phyloP scores from a whole-genome alignment of 352 stramenopile species.

The Globisporangium middletonii region DNA sequence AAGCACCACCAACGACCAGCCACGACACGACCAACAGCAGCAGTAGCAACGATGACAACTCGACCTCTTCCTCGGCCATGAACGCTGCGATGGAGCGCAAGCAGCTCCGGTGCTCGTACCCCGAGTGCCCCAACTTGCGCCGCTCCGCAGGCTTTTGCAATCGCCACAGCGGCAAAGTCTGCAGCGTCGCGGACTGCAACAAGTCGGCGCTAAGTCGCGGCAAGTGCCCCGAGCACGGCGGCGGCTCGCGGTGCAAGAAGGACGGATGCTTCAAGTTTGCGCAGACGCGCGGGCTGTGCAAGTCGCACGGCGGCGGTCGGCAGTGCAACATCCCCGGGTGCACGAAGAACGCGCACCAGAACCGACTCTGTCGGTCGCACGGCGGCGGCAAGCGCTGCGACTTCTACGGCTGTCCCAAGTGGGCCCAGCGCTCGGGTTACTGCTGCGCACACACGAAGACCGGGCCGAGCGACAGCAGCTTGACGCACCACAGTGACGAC shows the following conservation, averaged over 20 bases:
- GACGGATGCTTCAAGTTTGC: conserved; percentile 84
- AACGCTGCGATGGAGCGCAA: conserved; percentile 29
- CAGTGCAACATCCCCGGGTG: conserved; percentile 72
- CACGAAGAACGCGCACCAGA: conserved; percentile 82
- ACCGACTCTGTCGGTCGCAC: conserved; percentile 75
- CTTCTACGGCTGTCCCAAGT: conserved; percentile 74
- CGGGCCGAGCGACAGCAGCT: conserved; percentile 15
- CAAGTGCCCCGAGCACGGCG: conserved; percentile 82
- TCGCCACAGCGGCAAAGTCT: conserved; percentile 76
- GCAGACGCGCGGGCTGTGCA: conserved; percentile 76
- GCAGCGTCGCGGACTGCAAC: conserved; percentile 55
- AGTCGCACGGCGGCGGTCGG: conserved; percentile 75
- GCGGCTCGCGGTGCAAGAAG: conserved; percentile 78
- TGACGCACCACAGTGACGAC: not conserved
- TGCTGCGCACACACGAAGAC: conserved; percentile 82
- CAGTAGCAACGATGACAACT: conserved; percentile 6
- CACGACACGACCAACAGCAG: conserved; percentile 5
- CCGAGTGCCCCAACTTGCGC: conserved; percentile 69
- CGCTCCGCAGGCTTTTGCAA: conserved; percentile 78
- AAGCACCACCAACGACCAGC: conserved; percentile 1
- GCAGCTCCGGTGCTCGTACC: conserved; percentile 70
- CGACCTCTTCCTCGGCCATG: not conserved
- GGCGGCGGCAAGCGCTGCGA: conserved; percentile 80
- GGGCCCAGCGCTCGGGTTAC: conserved; percentile 78
- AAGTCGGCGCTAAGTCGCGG: conserved; percentile 76